These are phyloP conservation scores for Scytalidium sp. DNA, from an alignment of 2,329 filamentous ascomycete species.

Conservation along the genomic window DNA sequence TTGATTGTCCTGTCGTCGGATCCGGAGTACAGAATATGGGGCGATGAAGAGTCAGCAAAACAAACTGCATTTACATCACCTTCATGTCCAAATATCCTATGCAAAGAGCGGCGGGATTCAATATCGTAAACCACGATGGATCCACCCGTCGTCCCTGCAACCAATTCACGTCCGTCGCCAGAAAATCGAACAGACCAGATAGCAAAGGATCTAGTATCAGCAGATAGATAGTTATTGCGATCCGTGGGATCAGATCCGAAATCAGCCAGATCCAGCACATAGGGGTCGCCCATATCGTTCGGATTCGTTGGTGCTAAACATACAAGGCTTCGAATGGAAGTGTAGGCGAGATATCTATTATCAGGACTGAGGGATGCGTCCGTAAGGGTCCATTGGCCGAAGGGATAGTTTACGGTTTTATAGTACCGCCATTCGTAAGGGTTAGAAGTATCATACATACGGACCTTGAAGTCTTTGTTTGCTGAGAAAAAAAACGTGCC, in stretches of 20 bases:
- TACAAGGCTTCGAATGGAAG: conserved; percentile 79
- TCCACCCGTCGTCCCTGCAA: conserved; percentile 78
- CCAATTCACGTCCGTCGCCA: conserved; percentile 84
- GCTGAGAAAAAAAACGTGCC: conserved; percentile 96
- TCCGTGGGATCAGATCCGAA: conserved; percentile 21
- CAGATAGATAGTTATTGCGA: neutral
- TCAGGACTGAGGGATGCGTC: conserved; percentile 89
- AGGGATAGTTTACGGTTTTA: conserved; percentile 82
- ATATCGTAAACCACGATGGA: conserved; percentile 91
- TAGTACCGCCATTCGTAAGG: conserved; percentile 96
- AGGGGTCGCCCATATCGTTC: conserved; percentile 74
- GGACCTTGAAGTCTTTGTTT: conserved; percentile 88
- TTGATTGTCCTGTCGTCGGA: conserved; percentile 93
- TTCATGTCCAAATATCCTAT: conserved; percentile 63
- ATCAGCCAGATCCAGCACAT: conserved; percentile 69
- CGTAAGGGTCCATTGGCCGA: conserved; percentile 92
- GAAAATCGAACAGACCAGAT: conserved; percentile 94
- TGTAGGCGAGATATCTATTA: conserved; percentile 89
- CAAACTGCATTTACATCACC: conserved; percentile 97
- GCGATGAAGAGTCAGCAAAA: conserved; percentile 83
- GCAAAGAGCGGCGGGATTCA: conserved; percentile 70
- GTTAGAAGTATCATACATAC: conserved; percentile 97
- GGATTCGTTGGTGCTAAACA: conserved; percentile 87
- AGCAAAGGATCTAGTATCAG: conserved; percentile 41
- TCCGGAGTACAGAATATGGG: conserved; percentile 93